phyloP scores from a whole-genome alignment of 1,139 yeast species.

The Lizanozyma gosingica region DNA sequence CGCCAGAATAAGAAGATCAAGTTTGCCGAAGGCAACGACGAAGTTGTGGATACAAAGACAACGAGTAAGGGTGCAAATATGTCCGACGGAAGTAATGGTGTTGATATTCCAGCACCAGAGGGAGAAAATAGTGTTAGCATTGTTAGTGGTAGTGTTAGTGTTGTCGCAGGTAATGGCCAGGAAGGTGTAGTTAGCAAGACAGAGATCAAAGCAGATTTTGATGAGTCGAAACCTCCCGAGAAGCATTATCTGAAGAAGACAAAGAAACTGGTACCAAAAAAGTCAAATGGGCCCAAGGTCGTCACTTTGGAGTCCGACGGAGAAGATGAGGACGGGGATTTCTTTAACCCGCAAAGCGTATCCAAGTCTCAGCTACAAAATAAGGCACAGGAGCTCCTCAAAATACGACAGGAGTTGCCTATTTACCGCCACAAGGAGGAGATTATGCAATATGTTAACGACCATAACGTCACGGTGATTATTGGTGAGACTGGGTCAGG shows the following conservation, averaged over 20 bases:
- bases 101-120: constrained; percentile 3
- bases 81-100: not conserved
- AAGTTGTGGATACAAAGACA: constrained; percentile 3
- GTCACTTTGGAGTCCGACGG: constrained; percentile 18
- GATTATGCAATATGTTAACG: constrained; percentile 45
- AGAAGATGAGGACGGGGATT: constrained; percentile 12
- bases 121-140: constrained; percentile 2
- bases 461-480: constrained; percentile 63
- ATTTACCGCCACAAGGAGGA: constrained; percentile 65
- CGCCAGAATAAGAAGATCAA: constrained; percentile 20
- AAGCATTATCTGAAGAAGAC: no score
- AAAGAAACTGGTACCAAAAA: no score
- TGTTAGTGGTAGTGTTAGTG: no score
- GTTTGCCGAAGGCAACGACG: constrained; percentile 15
- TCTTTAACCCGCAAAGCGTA: constrained; percentile 4
- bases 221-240: no score
- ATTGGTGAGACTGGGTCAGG: constrained; percentile 99
- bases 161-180: no score
- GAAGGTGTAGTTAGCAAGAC: no score
- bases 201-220: no score
- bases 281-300: constrained; percentile 2
- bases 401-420: constrained; percentile 55
- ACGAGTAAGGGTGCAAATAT: not conserved
- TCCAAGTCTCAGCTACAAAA: constrained; percentile 18
- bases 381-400: constrained; percentile 40